A percentile compares a stretch with the other conserved stretches of the same genome.
These are phyloP conservation scores for Aspergillus sp. DNA, from an alignment of 2,329 filamentous ascomycete species.

Conservation along the genomic window DNA sequence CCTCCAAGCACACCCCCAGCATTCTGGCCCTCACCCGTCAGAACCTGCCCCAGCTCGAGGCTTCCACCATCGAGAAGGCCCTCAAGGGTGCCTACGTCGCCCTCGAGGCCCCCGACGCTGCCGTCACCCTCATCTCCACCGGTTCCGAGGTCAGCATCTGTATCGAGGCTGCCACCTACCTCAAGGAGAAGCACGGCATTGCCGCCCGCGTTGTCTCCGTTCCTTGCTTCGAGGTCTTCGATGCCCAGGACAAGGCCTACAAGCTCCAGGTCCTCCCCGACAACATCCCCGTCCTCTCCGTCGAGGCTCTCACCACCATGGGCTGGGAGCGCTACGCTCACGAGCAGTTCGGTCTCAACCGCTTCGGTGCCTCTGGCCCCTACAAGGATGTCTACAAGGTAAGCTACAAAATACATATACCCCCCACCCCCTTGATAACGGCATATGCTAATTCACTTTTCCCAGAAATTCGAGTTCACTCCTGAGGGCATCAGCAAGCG, in stretches of 20 bases:
- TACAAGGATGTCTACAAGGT: slow-evolving; percentile 98
- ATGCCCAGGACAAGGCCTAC: slow-evolving; percentile 92
- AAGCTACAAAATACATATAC: slow-evolving; percentile 38
- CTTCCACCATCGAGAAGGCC: slow-evolving; percentile 83
- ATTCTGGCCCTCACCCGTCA: slow-evolving; percentile 95
- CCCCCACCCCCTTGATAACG: not conserved
- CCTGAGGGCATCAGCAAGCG: slow-evolving; percentile 96
- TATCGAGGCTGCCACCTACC: slow-evolving; percentile 87
- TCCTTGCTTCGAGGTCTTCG: slow-evolving; percentile 96
- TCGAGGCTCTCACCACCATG: slow-evolving; percentile 96
- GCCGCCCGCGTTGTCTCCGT: slow-evolving; percentile 91
- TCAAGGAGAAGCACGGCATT: slow-evolving; percentile 84
- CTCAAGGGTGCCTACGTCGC: slow-evolving; percentile 95
- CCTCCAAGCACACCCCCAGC: slow-evolving; percentile 83
- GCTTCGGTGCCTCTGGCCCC: slow-evolving; percentile 94
- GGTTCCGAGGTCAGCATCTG: slow-evolving; percentile 95
- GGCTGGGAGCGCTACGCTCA: slow-evolving; percentile 99
- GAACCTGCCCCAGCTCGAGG: slow-evolving; percentile 97
- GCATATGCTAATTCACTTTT: slow-evolving; percentile 14
- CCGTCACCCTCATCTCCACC: slow-evolving; percentile 88
- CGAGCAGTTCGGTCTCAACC: slow-evolving; percentile 99
- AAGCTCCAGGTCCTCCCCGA: slow-evolving; percentile 88
- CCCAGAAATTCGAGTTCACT: slow-evolving; percentile 97
- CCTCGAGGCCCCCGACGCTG: slow-evolving; percentile 78
- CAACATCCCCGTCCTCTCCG: slow-evolving; percentile 86